phyloP scores from a whole-genome alignment of 345 rosid species.

The Hibiscus syriacus region DNA sequence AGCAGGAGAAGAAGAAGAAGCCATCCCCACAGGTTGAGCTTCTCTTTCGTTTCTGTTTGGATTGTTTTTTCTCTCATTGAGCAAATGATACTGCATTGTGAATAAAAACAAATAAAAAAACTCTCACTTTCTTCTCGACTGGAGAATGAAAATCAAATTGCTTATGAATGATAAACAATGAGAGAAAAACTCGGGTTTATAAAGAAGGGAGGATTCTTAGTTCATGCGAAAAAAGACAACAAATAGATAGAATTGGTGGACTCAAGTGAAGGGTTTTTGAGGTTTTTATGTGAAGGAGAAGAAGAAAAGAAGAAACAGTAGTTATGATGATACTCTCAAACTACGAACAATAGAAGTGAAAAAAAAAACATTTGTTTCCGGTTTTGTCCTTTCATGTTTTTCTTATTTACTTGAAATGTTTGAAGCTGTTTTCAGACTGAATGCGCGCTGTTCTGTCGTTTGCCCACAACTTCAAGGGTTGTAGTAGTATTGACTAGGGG shows the following conservation, averaged over 20 bases:
- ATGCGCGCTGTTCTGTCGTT: not conserved
- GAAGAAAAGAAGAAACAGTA: not conserved
- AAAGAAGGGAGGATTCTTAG: not conserved
- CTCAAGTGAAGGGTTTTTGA: not conserved
- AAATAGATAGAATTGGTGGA: not conserved
- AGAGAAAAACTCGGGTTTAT: not conserved
- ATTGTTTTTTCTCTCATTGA: not conserved
- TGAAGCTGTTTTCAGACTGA: not conserved
- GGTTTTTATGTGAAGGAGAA: not conserved
- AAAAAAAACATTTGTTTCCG: not conserved
- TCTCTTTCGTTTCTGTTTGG: not conserved
- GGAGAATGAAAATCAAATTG: not conserved
- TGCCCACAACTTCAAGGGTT: not conserved
- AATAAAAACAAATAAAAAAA: not conserved
- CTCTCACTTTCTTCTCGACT: not conserved
- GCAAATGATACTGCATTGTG: slow-evolving; percentile 8
- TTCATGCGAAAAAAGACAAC: not conserved
- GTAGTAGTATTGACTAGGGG: too few species aligned
- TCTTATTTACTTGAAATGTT: not conserved
- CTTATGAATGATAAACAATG: too few species aligned
- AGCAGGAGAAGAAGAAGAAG: slow-evolving; percentile 46
- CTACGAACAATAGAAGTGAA: not conserved
- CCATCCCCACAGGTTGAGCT: slow-evolving; percentile 1
- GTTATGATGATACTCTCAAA: not conserved
- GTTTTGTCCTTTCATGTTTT: not conserved